A percentile compares a stretch with the other conserved stretches of the same genome.
These are phyloP conservation scores for Cryptococcus jaspeensis DNA, from an alignment of 1,284 basidiomycete species.

Conservation along the genomic window DNA sequence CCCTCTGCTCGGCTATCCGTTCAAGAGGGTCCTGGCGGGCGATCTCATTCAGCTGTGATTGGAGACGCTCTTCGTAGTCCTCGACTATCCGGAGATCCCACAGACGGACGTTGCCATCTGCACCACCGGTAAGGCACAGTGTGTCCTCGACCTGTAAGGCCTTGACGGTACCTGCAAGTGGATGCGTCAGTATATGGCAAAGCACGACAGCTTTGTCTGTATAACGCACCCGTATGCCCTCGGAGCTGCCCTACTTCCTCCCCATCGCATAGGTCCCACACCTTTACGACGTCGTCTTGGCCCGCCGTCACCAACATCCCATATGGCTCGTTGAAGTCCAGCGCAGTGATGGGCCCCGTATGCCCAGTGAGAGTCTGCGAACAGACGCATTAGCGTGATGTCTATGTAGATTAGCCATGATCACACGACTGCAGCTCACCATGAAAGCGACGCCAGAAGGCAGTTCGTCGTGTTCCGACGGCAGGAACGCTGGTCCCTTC, in stretches of 20 bases:
- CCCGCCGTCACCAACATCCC: slow-evolving; percentile 87
- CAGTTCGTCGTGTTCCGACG: slow-evolving; percentile 94
- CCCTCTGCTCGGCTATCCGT: slow-evolving; percentile 35
- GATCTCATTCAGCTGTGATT: slow-evolving; percentile 52
- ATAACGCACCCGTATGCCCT: slow-evolving; percentile 64
- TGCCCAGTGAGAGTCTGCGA: slow-evolving; percentile 76
- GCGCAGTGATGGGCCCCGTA: slow-evolving; percentile 74
- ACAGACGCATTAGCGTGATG: not conserved
- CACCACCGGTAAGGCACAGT: slow-evolving; percentile 85
- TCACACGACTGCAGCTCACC: slow-evolving; percentile 58
- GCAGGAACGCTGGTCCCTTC: slow-evolving; percentile 86
- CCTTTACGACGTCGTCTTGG: slow-evolving; percentile 61
- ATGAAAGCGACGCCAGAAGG: slow-evolving; percentile 95
- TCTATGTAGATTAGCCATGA: not conserved
- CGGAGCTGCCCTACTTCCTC: slow-evolving; percentile 74
- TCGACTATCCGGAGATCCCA: slow-evolving; percentile 85
- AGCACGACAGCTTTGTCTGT: too few relatives aligned
- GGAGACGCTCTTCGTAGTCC: slow-evolving; percentile 65
- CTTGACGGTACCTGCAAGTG: slow-evolving; percentile 62
- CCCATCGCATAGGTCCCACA: slow-evolving; percentile 58
- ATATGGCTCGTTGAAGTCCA: slow-evolving; percentile 97
- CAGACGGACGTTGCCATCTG: slow-evolving; percentile 76
- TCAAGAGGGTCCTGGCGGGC: slow-evolving; percentile 40
- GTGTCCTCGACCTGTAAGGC: slow-evolving; percentile 91
- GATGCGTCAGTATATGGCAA: not conserved